Percentiles rank a stretch among this genome's conserved stretches.
These are phyloP conservation scores for Rhynchosporium secalis DNA, from an alignment of 2,329 filamentous ascomycete genomes.

Conservation along the genomic window DNA sequence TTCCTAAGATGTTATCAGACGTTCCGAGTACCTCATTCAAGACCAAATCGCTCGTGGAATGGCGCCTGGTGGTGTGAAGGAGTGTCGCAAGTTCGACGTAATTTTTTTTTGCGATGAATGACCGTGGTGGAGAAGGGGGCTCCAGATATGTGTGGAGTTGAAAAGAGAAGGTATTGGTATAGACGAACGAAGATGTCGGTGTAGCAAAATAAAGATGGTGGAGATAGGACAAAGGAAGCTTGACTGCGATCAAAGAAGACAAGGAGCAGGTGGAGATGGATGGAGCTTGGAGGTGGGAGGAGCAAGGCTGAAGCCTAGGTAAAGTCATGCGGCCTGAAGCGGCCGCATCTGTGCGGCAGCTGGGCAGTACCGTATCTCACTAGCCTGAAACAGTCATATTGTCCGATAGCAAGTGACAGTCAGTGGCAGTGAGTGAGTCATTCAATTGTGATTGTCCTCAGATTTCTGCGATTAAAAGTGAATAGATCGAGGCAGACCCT, in stretches of 20 bases:
- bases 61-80: slow-evolving; percentile 10
- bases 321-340: too few relatives aligned
- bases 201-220: slow-evolving; percentile 8
- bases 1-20: neutral
- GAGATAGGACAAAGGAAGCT: slow-evolving; percentile 8
- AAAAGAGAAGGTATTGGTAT: slow-evolving; percentile 4
- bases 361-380: too few relatives aligned
- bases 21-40: neutral
- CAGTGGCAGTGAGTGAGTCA: too few relatives aligned
- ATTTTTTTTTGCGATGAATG: slow-evolving; percentile 8
- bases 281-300: neutral
- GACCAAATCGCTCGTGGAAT: slow-evolving; percentile 9
- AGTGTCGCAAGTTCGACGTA: slow-evolving; percentile 15
- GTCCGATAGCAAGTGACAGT: too few relatives aligned
- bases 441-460: too few relatives aligned
- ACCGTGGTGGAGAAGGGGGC: slow-evolving; percentile 5
- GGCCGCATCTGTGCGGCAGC: too few relatives aligned
- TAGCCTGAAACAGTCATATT: too few relatives aligned
- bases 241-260: neutral
- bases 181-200: slow-evolving; percentile 8
- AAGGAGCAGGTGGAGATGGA: neutral
- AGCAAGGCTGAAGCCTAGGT: neutral
- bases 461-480: too few relatives aligned
- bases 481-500: too few relatives aligned
- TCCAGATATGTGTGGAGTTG: slow-evolving; percentile 6